These are phyloP conservation scores for Sporothrix brasiliensis DNA, from an alignment of 2,329 filamentous ascomycete species.

Conservation along the genomic window DNA sequence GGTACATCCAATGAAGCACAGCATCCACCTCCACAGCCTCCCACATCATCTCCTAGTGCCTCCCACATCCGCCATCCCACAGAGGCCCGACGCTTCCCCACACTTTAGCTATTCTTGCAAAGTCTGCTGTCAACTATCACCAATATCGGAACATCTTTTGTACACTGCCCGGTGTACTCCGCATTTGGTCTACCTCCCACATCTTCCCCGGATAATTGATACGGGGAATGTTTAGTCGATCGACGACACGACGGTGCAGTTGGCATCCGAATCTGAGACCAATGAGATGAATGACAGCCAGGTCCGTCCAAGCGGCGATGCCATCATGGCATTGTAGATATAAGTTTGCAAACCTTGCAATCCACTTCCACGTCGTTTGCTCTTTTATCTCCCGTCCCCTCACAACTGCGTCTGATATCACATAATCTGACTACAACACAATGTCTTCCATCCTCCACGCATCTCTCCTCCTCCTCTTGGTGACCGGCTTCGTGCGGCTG, in stretches of 20 bases:
- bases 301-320: too few species aligned
- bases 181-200: not conserved
- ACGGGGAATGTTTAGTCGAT: not conserved
- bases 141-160: not conserved
- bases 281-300: too few species aligned
- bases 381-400: not conserved
- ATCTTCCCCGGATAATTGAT: not conserved
- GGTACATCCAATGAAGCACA: too few species aligned
- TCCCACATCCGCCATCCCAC: slow-evolving; percentile 4
- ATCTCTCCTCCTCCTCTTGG: not conserved
- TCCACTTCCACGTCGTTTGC: not conserved
- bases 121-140: not conserved
- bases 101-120: not conserved
- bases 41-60: not conserved
- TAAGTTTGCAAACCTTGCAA: not conserved
- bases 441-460: not conserved
- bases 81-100: not conserved
- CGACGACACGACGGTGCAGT: not conserved
- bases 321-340: not conserved
- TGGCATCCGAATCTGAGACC: too few species aligned
- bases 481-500: slow-evolving; percentile 20
- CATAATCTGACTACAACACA: too few species aligned
- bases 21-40: not conserved
- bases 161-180: not conserved
- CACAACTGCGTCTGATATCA: too few species aligned